A percentile compares a stretch with the other conserved stretches of the same genome.
Conservation (phyloP, 768 basidiomycete species). For the Leccinum uliginosum region DNA sequence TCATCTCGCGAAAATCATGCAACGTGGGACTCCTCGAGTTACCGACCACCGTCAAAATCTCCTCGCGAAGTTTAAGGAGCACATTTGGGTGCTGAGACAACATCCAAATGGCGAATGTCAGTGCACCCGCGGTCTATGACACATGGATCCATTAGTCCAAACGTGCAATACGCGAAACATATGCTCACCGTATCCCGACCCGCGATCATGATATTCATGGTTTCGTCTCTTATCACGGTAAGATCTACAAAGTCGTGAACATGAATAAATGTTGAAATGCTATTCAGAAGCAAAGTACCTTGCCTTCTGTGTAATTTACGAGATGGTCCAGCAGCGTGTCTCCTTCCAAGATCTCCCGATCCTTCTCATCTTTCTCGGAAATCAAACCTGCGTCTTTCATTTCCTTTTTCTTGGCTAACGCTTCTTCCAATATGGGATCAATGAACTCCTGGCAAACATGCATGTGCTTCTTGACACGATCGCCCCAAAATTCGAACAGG, state of each 20-base stretch:
- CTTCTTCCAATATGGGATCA: constrained; percentile 48
- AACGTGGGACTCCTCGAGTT: constrained; percentile 25
- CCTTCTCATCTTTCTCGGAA: constrained; percentile 3
- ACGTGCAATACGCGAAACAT: not conserved
- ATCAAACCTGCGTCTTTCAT: constrained; percentile 20
- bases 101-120: constrained; percentile 29
- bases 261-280: not conserved
- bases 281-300: not conserved
- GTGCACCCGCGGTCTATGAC: constrained; percentile 26
- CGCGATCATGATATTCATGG: constrained; percentile 35
- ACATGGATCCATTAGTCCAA: not conserved
- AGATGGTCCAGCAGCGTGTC: constrained; percentile 30
- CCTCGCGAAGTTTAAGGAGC: constrained; percentile 27
- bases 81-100: constrained; percentile 28
- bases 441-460: constrained; percentile 46
- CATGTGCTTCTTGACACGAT: constrained; percentile 44
- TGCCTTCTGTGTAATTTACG: constrained; percentile 28
- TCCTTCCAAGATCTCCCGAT: constrained; percentile 16
- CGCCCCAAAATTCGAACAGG: constrained; percentile 47
- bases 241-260: constrained; percentile 19
- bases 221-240: constrained; percentile 32
- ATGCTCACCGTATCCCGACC: constrained; percentile 31
- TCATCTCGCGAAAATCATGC: constrained; percentile 35
- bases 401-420: constrained; percentile 37
- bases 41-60: constrained; percentile 28